Evolutionary conservation across 495 filamentous ascomycete genomes (phyloP).

Genomic region (Penicillium lagena): DNA sequence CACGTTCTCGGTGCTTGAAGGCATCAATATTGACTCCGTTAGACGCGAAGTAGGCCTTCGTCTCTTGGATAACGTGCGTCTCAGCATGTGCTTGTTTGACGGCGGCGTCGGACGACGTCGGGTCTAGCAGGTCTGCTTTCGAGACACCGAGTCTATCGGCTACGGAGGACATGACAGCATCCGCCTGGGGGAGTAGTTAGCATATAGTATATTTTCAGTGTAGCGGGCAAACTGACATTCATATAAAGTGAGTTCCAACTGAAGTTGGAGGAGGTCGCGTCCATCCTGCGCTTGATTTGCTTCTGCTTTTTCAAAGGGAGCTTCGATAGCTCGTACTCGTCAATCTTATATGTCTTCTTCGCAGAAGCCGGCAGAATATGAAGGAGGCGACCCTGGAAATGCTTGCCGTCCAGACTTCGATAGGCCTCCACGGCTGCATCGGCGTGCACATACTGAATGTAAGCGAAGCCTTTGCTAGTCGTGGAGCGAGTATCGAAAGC

Average conservation of each 20-base stretch:
- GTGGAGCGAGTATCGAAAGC: conserved; percentile 60
- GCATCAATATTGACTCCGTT: conserved; percentile 88
- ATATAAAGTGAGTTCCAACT: conserved; percentile 98
- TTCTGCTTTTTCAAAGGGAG: conserved; percentile 92
- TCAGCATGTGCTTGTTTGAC: conserved; percentile 96
- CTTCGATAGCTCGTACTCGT: conserved; percentile 82
- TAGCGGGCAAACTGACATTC: conserved; percentile 55
- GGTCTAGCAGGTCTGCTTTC: conserved; percentile 87
- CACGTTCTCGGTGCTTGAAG: conserved; percentile 76
- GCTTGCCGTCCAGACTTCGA: conserved; percentile 64
- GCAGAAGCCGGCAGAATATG: conserved; percentile 78
- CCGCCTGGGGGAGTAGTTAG: conserved; percentile 45
- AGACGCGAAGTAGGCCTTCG: conserved; percentile 78
- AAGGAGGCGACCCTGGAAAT: conserved; percentile 85
- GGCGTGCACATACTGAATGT: conserved; percentile 67
- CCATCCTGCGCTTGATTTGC: conserved; percentile 73
- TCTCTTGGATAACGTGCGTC: conserved; percentile 93
- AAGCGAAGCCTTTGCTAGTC: conserved; percentile 79
- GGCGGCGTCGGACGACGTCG: conserved; percentile 85
- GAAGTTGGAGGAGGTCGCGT: conserved; percentile 69
- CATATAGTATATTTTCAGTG: background rate
- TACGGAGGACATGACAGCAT: conserved; percentile 89
- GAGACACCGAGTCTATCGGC: conserved; percentile 79
- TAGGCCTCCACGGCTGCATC: conserved; percentile 72
- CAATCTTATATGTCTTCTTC: conserved; percentile 73